These are phyloP conservation scores for Yarrowia porcina DNA, from an alignment of 805 yeast genomes.

Conservation along the genomic window DNA sequence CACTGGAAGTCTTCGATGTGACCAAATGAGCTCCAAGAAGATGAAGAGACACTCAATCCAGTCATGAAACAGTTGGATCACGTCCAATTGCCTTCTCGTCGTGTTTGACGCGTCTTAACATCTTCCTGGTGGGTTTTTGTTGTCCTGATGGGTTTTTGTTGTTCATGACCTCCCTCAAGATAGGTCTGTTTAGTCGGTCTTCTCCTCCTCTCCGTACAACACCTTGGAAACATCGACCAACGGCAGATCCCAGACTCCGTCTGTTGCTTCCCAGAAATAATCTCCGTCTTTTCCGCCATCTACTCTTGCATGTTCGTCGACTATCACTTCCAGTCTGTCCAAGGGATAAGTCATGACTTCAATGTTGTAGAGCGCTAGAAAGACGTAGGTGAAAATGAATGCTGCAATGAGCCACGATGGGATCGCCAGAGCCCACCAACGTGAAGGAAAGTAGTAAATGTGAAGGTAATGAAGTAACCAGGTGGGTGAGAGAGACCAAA, in stretches of 20 bases:
- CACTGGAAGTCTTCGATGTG: too few species aligned
- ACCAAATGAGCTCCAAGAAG: too few species aligned
- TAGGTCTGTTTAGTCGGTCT: too few species aligned
- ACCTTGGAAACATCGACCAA: conserved; percentile 42
- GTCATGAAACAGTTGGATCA: too few species aligned
- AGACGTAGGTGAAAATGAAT: conserved; percentile 71
- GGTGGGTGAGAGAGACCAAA: conserved; percentile 77
- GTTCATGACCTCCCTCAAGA: too few species aligned
- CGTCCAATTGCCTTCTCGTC: too few species aligned
- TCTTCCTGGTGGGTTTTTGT: too few species aligned
- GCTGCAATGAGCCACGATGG: conserved; percentile 68
- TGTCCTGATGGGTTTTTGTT: too few species aligned
- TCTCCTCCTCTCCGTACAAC: conserved; percentile 30
- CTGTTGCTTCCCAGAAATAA: conserved; percentile 58
- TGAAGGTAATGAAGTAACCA: conserved; percentile 50
- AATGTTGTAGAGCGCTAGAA: conserved; percentile 67
- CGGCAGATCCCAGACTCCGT: conserved; percentile 87
- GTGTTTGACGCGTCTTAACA: too few species aligned
- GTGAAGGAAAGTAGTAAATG: conserved; percentile 74
- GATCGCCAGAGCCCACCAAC: conserved; percentile 85
- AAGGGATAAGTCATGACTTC: conserved; percentile 65
- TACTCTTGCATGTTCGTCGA: conserved; percentile 58
- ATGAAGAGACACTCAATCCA: too few species aligned
- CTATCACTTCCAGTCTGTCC: conserved; percentile 58
- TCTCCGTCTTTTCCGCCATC: conserved; percentile 37